Percentiles rank a stretch among this genome's conserved stretches.
These are phyloP conservation scores for Volvox carteri DNA, from an alignment of 163 green algal species.

Conservation along the genomic window DNA sequence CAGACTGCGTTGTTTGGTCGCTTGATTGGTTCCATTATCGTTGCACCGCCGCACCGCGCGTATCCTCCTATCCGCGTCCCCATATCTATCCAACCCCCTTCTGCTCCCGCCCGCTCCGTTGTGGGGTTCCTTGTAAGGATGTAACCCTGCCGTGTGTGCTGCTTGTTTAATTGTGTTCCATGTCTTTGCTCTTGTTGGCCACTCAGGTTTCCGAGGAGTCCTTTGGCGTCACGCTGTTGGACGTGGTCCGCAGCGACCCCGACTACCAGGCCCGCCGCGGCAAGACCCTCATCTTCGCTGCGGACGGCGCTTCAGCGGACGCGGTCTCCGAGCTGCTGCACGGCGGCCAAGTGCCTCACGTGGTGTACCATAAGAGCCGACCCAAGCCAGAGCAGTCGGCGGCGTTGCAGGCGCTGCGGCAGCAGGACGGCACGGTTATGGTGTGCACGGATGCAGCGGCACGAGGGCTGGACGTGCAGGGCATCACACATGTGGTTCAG, in stretches of 20 bases:
- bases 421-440: conserved; percentile 74
- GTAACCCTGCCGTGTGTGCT: too few species aligned
- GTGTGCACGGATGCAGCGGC: conserved; percentile 95
- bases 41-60: too few species aligned
- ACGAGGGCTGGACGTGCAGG: conserved; percentile 91
- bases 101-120: too few species aligned
- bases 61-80: too few species aligned
- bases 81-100: too few species aligned
- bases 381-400: conserved; percentile 66
- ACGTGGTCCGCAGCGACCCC: conserved; percentile 24
- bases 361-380: conserved; percentile 89
- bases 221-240: conserved; percentile 7
- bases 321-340: conserved; percentile 68
- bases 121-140: too few species aligned
- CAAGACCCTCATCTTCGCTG: conserved; percentile 91
- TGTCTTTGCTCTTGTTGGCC: background rate
- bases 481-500: conserved; percentile 90
- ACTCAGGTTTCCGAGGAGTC: conserved; percentile 14
- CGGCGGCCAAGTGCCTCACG: conserved; percentile 58
- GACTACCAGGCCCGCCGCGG: conserved; percentile 54
- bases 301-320: conserved; percentile 71
- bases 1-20: too few species aligned
- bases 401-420: conserved; percentile 73
- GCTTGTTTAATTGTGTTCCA: background rate
- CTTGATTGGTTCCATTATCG: too few species aligned